Percentiles rank a stretch among this genome's conserved stretches.
phyloP scores from a whole-genome alignment of 306 rosid species.

The Argentina anserina region DNA sequence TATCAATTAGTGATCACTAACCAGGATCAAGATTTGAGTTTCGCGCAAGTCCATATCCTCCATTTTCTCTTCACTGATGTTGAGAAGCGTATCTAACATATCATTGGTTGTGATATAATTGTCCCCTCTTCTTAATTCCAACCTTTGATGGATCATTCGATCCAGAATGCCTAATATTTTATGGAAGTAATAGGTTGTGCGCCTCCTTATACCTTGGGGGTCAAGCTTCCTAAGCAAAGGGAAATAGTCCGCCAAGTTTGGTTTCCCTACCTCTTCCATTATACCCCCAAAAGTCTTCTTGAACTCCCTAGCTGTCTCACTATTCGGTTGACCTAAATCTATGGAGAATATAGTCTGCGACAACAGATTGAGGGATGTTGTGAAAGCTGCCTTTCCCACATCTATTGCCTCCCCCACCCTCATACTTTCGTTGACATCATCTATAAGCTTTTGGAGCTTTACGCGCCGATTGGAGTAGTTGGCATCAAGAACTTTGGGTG shows the following conservation, averaged over 20 bases:
- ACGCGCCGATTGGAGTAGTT: slow-evolving; percentile 16
- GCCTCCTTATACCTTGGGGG: background rate
- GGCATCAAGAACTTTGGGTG: slow-evolving; percentile 11
- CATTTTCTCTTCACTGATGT: background rate
- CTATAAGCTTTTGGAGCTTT: slow-evolving; percentile 12
- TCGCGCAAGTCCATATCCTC: background rate
- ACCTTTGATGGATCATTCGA: background rate
- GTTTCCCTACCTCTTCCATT: background rate
- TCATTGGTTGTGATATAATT: background rate
- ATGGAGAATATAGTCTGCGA: slow-evolving; percentile 30
- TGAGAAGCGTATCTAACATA: background rate
- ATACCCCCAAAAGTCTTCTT: background rate
- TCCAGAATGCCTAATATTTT: background rate
- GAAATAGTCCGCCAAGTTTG: background rate
- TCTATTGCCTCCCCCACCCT: slow-evolving; percentile 11
- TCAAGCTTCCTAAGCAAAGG: background rate
- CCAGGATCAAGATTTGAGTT: background rate
- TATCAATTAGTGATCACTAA: background rate
- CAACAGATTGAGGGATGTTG: slow-evolving; percentile 13
- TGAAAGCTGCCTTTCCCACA: slow-evolving; percentile 18
- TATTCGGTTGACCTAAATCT: slow-evolving; percentile 18
- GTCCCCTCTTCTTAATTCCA: background rate
- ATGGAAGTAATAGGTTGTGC: background rate
- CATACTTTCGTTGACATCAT: background rate
- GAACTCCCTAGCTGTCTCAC: slow-evolving; percentile 16